phyloP scores from a whole-genome alignment of 2,329 filamentous ascomycete genomes.

The Podosphaera fusca region DNA sequence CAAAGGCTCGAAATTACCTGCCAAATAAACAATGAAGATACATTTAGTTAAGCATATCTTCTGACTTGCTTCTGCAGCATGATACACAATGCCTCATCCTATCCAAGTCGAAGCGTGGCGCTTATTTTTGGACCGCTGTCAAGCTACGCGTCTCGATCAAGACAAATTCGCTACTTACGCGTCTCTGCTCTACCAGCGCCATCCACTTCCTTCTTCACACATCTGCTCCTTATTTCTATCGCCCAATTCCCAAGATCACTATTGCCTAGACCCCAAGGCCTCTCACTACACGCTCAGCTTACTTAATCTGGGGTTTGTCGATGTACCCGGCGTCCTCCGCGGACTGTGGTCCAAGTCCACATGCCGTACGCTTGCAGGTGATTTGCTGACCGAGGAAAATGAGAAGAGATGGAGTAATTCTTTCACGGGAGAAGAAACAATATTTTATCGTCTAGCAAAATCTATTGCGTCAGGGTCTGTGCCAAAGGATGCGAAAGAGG shows the following conservation, averaged over 20 bases:
- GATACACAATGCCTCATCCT: neutral
- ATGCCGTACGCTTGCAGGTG: slow-evolving; percentile 4
- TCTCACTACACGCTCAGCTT: slow-evolving; percentile 35
- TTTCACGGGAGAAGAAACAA: slow-evolving; percentile 21
- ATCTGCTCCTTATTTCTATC: slow-evolving; percentile 36
- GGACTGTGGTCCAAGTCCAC: slow-evolving; percentile 30
- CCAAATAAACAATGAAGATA: neutral
- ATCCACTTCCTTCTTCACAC: slow-evolving; percentile 26
- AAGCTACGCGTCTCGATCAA: slow-evolving; percentile 26
- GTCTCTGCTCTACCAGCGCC: slow-evolving; percentile 24
- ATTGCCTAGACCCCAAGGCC: slow-evolving; percentile 32
- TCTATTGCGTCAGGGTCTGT: slow-evolving; percentile 22
- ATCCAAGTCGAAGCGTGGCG: slow-evolving; percentile 20
- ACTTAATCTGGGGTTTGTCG: slow-evolving; percentile 26
- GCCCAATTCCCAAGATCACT: slow-evolving; percentile 23
- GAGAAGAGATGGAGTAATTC: slow-evolving; percentile 29
- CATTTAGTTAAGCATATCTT: neutral
- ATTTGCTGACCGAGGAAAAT: slow-evolving; percentile 5
- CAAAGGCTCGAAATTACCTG: neutral
- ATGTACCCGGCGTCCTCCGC: slow-evolving; percentile 30
- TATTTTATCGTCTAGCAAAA: slow-evolving; percentile 15
- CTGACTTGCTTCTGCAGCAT: neutral
- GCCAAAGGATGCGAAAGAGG: slow-evolving; percentile 24
- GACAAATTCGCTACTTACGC: slow-evolving; percentile 30
- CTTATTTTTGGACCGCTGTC: slow-evolving; percentile 26